phyloP scores from a whole-genome alignment of 1,139 yeast genomes.

The Yamadazyma triangularis region DNA sequence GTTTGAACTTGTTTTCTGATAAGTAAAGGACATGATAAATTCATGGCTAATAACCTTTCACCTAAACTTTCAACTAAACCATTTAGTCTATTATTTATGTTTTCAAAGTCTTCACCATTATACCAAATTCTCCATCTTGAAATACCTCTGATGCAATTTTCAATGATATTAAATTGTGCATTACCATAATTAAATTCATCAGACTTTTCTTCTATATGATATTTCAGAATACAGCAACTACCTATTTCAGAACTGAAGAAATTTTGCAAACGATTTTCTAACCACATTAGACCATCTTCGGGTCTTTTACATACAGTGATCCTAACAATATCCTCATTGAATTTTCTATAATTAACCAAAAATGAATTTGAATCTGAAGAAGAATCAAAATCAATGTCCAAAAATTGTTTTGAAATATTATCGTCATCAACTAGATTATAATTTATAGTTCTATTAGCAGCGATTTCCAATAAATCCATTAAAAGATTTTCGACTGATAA shows the following conservation, averaged over 20 bases:
- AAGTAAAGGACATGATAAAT: conserved; percentile 73
- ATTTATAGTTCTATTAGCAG: conserved; percentile 75
- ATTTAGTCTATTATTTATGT: conserved; percentile 52
- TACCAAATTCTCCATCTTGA: conserved; percentile 98
- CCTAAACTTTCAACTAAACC: conserved; percentile 72
- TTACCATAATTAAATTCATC: conserved; percentile 73
- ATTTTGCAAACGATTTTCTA: conserved; percentile 64
- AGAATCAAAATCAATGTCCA: conserved; percentile 85
- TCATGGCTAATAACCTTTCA: conserved; percentile 69
- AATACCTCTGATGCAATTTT: conserved; percentile 86
- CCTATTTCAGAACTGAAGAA: conserved; percentile 80
- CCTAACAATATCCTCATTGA: conserved; percentile 87
- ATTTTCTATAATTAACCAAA: conserved; percentile 73
- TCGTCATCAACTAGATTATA: conserved; percentile 68
- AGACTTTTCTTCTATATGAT: conserved; percentile 56
- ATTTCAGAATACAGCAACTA: conserved; percentile 51
- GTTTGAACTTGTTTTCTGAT: conserved; percentile 87
- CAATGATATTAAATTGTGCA: conserved; percentile 82
- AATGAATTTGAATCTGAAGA: conserved; percentile 76
- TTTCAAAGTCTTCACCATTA: conserved; percentile 56
- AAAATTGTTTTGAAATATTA: conserved; percentile 56
- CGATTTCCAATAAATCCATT: conserved; percentile 66
- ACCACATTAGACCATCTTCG: conserved; percentile 76
- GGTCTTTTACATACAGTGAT: conserved; percentile 84
- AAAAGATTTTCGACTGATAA: conserved; percentile 48